Percentiles rank a stretch among this genome's conserved stretches.
Evolutionary conservation across 2,329 filamentous ascomycete species (phyloP).

Genomic region (Fusarium mexicanum): DNA sequence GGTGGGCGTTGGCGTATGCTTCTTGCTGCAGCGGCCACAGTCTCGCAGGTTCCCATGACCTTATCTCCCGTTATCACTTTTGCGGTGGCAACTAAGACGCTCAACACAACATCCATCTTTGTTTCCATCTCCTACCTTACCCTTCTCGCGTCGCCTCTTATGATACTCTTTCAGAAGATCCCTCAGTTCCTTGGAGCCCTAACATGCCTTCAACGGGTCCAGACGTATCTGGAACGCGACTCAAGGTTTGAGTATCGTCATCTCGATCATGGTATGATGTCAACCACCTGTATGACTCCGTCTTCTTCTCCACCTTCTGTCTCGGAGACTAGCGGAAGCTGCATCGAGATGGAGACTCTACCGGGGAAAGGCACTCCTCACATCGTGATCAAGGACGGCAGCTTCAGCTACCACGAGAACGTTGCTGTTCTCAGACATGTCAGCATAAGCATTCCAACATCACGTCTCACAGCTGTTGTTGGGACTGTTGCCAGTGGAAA

Average conservation of each 20-base stretch:
- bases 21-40: slow-evolving; percentile 38
- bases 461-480: slow-evolving; percentile 46
- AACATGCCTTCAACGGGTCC: not conserved
- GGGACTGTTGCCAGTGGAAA: slow-evolving; percentile 51
- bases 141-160: not conserved
- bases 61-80: slow-evolving; percentile 47
- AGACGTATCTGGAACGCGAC: not conserved
- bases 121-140: not conserved
- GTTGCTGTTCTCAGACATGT: slow-evolving; percentile 26
- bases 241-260: not conserved
- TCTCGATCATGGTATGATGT: fast-evolving
- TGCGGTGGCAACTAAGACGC: slow-evolving; percentile 46
- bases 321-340: fast-evolving
- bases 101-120: slow-evolving; percentile 45
- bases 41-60: slow-evolving; percentile 45
- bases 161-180: not conserved
- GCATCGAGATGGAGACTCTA: not conserved
- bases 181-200: not conserved
- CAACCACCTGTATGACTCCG: fast-evolving
- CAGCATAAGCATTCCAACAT: slow-evolving; percentile 12
- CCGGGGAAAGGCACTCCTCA: not conserved
- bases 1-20: slow-evolving; percentile 42
- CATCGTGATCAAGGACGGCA: slow-evolving; percentile 12
- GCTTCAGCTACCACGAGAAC: slow-evolving; percentile 35
- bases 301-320: not conserved